A percentile compares a stretch with the other conserved stretches of the same genome.
Evolutionary conservation across 352 stramenopile species (phyloP).

Genomic region (Aphanomyces euteiches): DNA sequence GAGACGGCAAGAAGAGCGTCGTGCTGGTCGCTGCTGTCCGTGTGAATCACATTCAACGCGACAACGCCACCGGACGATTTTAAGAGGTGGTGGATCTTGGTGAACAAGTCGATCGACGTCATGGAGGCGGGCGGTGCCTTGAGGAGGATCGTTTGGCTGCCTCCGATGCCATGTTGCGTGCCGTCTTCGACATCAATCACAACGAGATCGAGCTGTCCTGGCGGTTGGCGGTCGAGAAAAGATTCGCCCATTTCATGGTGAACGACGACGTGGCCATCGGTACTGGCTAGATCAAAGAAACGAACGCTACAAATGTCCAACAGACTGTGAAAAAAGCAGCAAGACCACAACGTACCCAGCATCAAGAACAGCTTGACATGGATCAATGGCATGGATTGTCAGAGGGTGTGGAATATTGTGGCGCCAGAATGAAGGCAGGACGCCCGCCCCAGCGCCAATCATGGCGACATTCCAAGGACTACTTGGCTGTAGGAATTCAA

Average conservation of each 20-base stretch:
- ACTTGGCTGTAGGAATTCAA: constrained; percentile 32
- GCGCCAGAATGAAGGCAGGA: constrained; percentile 55
- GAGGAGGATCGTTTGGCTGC: neutral
- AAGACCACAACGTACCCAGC: constrained; percentile 40
- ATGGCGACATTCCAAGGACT: constrained; percentile 38
- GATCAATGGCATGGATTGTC: constrained; percentile 58
- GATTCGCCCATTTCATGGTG: constrained; percentile 46
- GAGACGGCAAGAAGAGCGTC: neutral
- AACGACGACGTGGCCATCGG: too few relatives aligned
- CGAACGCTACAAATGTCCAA: constrained; percentile 30
- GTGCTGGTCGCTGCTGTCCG: neutral
- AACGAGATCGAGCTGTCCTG: constrained; percentile 42
- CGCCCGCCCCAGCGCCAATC: constrained; percentile 53
- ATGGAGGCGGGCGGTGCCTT: constrained; percentile 15
- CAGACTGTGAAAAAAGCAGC: constrained; percentile 50
- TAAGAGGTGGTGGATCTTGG: neutral
- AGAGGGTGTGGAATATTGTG: constrained; percentile 37
- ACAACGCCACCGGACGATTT: neutral
- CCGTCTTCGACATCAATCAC: constrained; percentile 68
- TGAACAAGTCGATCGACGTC: neutral
- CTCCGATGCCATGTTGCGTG: constrained; percentile 10
- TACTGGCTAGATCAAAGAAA: neutral
- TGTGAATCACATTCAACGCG: constrained; percentile 15
- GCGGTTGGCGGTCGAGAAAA: constrained; percentile 34
- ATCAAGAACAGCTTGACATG: constrained; percentile 31